Percentiles rank a stretch among this genome's conserved stretches.
These are phyloP conservation scores for Strobilomyces confusus DNA, from an alignment of 768 basidiomycete genomes.

Conservation along the genomic window DNA sequence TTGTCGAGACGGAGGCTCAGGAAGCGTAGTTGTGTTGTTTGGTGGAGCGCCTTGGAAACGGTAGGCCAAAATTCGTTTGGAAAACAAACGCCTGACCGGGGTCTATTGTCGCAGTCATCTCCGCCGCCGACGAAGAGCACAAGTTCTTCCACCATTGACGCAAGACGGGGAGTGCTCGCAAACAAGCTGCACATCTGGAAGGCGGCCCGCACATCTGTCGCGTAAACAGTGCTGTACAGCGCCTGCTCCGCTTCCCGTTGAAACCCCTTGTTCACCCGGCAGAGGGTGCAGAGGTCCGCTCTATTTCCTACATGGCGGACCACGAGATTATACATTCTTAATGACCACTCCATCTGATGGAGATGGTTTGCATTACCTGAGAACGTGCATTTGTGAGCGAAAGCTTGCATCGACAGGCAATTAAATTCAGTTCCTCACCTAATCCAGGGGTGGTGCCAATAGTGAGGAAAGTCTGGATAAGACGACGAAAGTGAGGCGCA, in stretches of 20 bases:
- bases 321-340: constrained; percentile 57
- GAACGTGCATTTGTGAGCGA: background rate
- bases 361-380: constrained; percentile 35
- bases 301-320: constrained; percentile 48
- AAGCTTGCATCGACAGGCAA: background rate
- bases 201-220: constrained; percentile 39
- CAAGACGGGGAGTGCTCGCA: constrained; percentile 43
- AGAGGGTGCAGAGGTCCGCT: constrained; percentile 53
- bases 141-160: constrained; percentile 49
- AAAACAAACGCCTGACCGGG: constrained; percentile 7
- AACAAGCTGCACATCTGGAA: constrained; percentile 47
- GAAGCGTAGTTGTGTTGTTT: constrained; percentile 44
- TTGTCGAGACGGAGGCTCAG: constrained; percentile 45
- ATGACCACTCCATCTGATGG: constrained; percentile 52
- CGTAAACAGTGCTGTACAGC: constrained; percentile 56
- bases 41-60: constrained; percentile 46
- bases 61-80: constrained; percentile 46
- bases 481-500: background rate
- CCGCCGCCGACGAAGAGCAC: constrained; percentile 41
- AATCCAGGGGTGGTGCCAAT: background rate
- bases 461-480: background rate
- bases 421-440: constrained; percentile 5
- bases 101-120: constrained; percentile 2
- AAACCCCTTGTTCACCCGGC: constrained; percentile 55
- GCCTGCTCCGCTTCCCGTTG: constrained; percentile 51